Base-by-base conservation (phyloP, 2,329 filamentous ascomycete genomes). In the Verticillium nubilum region DNA sequence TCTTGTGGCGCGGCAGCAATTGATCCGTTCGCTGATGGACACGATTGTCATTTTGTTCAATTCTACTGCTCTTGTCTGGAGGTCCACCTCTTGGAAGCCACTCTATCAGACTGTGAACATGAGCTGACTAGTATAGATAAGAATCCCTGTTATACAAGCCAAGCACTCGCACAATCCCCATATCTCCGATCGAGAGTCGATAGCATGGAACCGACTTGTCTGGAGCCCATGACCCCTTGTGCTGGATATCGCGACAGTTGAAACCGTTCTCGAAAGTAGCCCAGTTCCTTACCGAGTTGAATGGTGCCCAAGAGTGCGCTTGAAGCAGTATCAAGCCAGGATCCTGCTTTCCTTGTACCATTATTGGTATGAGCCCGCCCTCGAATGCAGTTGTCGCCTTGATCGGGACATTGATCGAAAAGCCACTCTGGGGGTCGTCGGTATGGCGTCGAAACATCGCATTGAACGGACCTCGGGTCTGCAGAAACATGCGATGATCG, bases 331-430 rank as follows among this genome's bases (percentile, higher is more conserved):
- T 19, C 5, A 50, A 50, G 7, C 42, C 19, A 7, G 25, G 3
- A 13, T 10, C 42, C 19, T 50, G n/a, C n/a, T 50, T 23, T 23
- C 19, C 42, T 19, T 50, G 42, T 10, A 50, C 42, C 5, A 23
- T 4, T 9, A 50, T 13, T 7, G 42, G 42, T 50, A 50, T 23
- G 9, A 50, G 42, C 10, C 42, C 42, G 13, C 42, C 42, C 10
- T 50, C 42, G 19, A 50, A 50, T 6, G 42, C 42, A 25, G 42
- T 23, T 23, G n/a, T 50, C 19, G 42, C 42, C 7, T 50, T 60
- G 23, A 67, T 59, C 0, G 66, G 65, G 19, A 25, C 52, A 57
- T 69, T 66, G 53, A 70, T 70, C 2, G 67, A 67, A 52, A 68
- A 67, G 17, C 67, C 66, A 3, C 58, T 54, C 5, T 54, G 52